phyloP scores from a whole-genome alignment of 2,329 filamentous ascomycete genomes.

The Alternaria ethzedia region DNA sequence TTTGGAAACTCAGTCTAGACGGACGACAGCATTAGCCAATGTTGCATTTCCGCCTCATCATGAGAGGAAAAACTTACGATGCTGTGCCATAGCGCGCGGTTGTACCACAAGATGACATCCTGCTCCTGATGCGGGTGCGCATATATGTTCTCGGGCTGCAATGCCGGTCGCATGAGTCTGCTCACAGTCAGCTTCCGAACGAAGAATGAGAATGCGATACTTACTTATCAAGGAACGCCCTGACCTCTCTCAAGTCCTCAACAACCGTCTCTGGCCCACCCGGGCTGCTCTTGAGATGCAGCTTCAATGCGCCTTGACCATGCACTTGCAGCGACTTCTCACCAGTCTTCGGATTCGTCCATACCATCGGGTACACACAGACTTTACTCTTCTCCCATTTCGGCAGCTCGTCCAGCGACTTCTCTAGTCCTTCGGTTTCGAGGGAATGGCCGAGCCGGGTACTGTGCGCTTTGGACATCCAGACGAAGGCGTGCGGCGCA shows the following conservation, averaged over 20 bases:
- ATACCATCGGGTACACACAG: conserved; percentile 17
- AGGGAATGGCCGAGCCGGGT: conserved; percentile 11
- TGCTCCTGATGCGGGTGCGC: conserved; percentile 19
- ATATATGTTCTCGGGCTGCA: conserved; percentile 17
- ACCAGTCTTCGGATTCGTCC: conserved; percentile 15
- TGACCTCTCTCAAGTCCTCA: background rate
- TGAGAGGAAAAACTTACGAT: conserved; percentile 2
- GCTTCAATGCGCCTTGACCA: conserved; percentile 1
- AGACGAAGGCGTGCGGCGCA: conserved; percentile 53
- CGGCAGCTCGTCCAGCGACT: conserved; percentile 10
- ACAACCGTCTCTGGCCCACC: background rate
- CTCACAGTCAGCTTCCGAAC: background rate
- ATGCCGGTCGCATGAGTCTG: conserved; percentile 12
- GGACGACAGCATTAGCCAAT: background rate
- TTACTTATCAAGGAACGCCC: background rate
- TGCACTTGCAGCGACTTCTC: conserved; percentile 17
- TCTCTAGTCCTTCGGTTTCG: conserved; percentile 14
- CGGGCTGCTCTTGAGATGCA: background rate
- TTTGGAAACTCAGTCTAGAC: conserved; percentile 15
- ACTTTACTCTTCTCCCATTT: conserved; percentile 12
- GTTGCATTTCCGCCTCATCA: background rate
- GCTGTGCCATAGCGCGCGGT: conserved; percentile 19
- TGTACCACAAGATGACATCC: conserved; percentile 22
- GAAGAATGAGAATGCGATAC: accelerated
- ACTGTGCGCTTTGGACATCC: conserved; percentile 16